Evolutionary conservation across 2,329 filamentous ascomycete species (phyloP).

Genomic region (Colletotrichum tabaci): DNA sequence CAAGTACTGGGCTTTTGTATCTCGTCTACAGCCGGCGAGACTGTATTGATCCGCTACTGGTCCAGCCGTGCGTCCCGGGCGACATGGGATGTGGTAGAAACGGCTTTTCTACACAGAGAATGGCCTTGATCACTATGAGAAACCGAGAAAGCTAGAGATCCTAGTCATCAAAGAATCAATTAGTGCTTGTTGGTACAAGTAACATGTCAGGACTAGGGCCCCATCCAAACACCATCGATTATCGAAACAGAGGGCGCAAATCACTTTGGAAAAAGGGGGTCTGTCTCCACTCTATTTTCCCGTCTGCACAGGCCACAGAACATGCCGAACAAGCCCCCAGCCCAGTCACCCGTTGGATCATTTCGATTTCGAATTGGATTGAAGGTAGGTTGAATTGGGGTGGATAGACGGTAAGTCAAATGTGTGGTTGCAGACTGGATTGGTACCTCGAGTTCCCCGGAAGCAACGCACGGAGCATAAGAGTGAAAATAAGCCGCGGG

Average conservation of each 20-base stretch:
- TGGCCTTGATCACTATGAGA: neutral
- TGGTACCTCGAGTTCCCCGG: conserved; percentile 26
- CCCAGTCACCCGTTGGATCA: neutral
- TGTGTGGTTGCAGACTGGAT: conserved; percentile 14
- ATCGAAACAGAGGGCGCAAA: conserved; percentile 37
- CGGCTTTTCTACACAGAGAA: neutral
- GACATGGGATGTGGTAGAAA: neutral
- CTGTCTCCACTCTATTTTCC: conserved; percentile 39
- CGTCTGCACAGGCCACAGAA: conserved; percentile 29
- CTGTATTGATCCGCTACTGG: neutral
- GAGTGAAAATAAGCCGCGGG: neutral
- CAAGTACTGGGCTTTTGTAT: neutral
- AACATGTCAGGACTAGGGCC: conserved; percentile 34
- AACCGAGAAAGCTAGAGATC: neutral
- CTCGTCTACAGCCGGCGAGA: neutral
- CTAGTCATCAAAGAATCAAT: neutral
- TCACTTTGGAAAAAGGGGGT: conserved; percentile 38
- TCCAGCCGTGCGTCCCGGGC: neutral
- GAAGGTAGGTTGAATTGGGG: neutral
- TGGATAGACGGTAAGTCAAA: neutral
- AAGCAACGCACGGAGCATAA: conserved; percentile 33
- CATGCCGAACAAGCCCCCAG: neutral
- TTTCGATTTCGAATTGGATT: conserved; percentile 18
- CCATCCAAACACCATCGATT: conserved; percentile 33
- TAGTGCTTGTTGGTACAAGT: conserved; percentile 5